Conservation (phyloP, 805 yeast genomes). For the Lipomyces orientalis region DNA sequence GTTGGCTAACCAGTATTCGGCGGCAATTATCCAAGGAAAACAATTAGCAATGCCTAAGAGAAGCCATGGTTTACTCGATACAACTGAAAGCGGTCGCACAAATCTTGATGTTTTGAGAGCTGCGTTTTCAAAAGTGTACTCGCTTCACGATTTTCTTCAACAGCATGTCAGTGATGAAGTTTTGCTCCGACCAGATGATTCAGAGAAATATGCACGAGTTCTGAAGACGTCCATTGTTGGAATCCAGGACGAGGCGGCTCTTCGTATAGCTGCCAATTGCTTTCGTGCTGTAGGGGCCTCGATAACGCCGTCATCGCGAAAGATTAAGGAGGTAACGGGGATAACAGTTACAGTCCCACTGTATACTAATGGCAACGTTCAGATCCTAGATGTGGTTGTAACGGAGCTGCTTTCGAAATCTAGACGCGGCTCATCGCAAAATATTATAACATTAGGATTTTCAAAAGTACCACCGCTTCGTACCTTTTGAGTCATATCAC, state of each 20-base stretch:
- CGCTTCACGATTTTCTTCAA: slow-evolving; percentile 1
- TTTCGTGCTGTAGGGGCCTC: neutral
- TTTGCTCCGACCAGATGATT: neutral
- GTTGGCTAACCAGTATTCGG: neutral
- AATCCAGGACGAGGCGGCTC: neutral
- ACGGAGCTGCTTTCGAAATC: neutral
- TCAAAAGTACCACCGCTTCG: slow-evolving; percentile 9
- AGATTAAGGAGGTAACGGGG: slow-evolving; percentile 6
- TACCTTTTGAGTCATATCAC: neutral
- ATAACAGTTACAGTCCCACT: neutral
- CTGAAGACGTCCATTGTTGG: slow-evolving; percentile 4
- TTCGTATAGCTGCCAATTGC: neutral
- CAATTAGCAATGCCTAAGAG: neutral
- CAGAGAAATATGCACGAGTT: neutral
- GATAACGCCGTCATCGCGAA: neutral
- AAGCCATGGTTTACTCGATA: neutral
- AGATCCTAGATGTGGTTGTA: slow-evolving; percentile 4
- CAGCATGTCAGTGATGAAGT: neutral
- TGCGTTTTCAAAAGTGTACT: neutral
- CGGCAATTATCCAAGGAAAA: neutral
- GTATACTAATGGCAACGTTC: neutral
- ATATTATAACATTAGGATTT: slow-evolving; percentile 19
- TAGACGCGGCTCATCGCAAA: neutral
- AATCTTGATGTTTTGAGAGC: neutral
- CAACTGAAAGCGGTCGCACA: neutral